Evolutionary conservation across 1,284 basidiomycete species (phyloP).

Genomic region (Filobasidium uniguttulatum): DNA sequence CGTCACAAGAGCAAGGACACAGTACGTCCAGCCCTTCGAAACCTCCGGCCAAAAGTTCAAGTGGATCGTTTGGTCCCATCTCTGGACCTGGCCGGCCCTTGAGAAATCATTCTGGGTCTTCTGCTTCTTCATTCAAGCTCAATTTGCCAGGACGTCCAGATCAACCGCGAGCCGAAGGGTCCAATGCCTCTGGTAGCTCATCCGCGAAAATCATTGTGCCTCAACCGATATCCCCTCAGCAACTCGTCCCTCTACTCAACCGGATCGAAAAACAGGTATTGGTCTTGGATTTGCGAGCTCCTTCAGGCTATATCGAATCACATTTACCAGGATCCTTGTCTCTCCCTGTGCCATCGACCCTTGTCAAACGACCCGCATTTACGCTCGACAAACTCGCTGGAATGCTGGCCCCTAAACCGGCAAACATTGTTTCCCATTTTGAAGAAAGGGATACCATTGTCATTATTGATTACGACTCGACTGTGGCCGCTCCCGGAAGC

Average conservation of each 20-base stretch:
- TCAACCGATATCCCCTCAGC: conserved; percentile 13
- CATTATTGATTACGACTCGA: conserved; percentile 68
- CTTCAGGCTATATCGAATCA: conserved; percentile 53
- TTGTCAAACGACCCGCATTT: conserved; percentile 76
- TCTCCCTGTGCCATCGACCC: conserved; percentile 81
- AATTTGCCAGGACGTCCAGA: neutral
- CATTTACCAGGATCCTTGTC: conserved; percentile 64
- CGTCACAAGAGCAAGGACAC: no score
- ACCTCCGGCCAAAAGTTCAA: no score
- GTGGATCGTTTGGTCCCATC: neutral
- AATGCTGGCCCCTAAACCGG: conserved; percentile 53
- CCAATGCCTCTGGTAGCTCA: conserved; percentile 9
- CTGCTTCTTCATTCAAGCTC: neutral
- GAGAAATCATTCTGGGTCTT: no score
- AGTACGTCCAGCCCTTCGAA: no score
- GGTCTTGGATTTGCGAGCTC: conserved; percentile 76
- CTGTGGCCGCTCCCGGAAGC: conserved; percentile 46
- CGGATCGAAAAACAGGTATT: conserved; percentile 30
- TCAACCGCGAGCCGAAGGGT: neutral
- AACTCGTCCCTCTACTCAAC: conserved; percentile 15
- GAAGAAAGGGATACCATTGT: conserved; percentile 51
- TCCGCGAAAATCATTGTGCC: conserved; percentile 14
- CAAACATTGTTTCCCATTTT: conserved; percentile 43
- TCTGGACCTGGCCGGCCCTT: conserved; percentile 2
- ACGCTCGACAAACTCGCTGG: conserved; percentile 56